Base-by-base conservation (phyloP, 768 basidiomycete species). In the Trametes cubensis region DNA sequence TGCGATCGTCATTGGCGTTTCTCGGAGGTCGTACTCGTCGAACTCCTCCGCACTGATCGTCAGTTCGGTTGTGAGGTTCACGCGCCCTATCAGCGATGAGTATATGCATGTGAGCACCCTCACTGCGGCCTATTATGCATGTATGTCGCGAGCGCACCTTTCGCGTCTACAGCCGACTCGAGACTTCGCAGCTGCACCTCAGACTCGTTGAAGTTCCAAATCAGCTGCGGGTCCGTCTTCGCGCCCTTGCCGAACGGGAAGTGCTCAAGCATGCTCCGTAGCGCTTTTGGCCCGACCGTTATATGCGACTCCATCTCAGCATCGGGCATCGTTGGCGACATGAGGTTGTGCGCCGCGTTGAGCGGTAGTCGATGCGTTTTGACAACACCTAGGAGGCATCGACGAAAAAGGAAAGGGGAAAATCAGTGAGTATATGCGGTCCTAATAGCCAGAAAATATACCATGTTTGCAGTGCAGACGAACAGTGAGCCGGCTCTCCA, bases 381-480 rank as follows among this genome's bases (percentile, higher is more conserved):
- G 14, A 89, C 75, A 56, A 94, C 86, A 45, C 90, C 92, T 94
- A 55, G 8, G 39, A 47, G 20, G 14, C 8, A 15, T 28, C 20
- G 34, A 25, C 30, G 23, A 28, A 20, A 17, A 28, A 17, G 25
- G 14, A 28, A 28, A 15, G 28, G 26, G 1, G 48, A 26, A 20
- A 15, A 18, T 13, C 25, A 28, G 48, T 8, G 14, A 15, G 23
- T 46, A 58, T 40, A 15, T 47, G 20, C 34, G n/a, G 26, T 21
- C 25, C 34, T 49, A 20, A 10, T 1, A 5, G 4, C 4, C 7
- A 21, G n/a, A 40, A 13, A 64, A 76, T 64, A 47, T 71, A 90
- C 92, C 92, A 66, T 93, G 89, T 78, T 94, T 93, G 73, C 92
- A 94, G 67, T 90, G 81, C 52, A 94, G 73, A 64, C 86, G 86